A percentile compares a stretch with the other conserved stretches of the same genome.
Evolutionary conservation across 768 basidiomycete genomes (phyloP).

Genomic region (Suillus weaverae): DNA sequence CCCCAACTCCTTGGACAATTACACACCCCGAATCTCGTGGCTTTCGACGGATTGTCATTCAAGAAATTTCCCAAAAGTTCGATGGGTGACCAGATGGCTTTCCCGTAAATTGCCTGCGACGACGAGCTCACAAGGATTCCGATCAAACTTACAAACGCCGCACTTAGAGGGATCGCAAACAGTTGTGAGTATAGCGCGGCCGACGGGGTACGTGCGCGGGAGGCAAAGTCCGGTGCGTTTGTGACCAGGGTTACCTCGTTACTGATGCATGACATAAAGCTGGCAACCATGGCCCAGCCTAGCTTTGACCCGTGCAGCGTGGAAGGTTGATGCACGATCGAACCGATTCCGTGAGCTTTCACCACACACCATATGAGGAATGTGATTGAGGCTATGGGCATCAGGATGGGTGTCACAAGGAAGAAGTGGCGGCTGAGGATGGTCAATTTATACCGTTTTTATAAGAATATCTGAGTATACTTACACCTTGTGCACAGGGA

Average conservation of each 20-base stretch:
- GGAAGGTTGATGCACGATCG: slow-evolving; percentile 66
- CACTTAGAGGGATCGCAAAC: slow-evolving; percentile 68
- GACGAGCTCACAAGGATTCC: slow-evolving; percentile 83
- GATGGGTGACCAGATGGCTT: slow-evolving; percentile 78
- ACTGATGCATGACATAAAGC: slow-evolving; percentile 76
- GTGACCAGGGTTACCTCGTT: slow-evolving; percentile 77
- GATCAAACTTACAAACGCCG: slow-evolving; percentile 74
- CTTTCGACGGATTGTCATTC: slow-evolving; percentile 57
- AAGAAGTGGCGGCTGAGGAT: slow-evolving; percentile 68
- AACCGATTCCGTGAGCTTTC: slow-evolving; percentile 76
- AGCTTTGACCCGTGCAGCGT: slow-evolving; percentile 65
- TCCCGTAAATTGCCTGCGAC: slow-evolving; percentile 72
- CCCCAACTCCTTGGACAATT: not conserved
- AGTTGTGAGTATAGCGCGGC: slow-evolving; percentile 68
- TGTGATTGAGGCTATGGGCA: slow-evolving; percentile 64
- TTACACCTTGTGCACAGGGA: slow-evolving; percentile 79
- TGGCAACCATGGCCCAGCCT: slow-evolving; percentile 73
- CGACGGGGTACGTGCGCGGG: slow-evolving; percentile 52
- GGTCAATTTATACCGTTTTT: slow-evolving; percentile 8
- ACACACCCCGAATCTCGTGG: slow-evolving; percentile 65
- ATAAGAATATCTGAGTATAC: slow-evolving; percentile 24
- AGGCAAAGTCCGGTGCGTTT: slow-evolving; percentile 80
- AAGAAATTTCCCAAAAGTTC: slow-evolving; percentile 69
- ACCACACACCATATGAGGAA: slow-evolving; percentile 81
- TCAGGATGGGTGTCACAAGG: slow-evolving; percentile 73